A percentile compares a stretch with the other conserved stretches of the same genome.
Evolutionary conservation across 768 basidiomycete genomes (phyloP).

Genomic region (Hydnomerulius pinastri): DNA sequence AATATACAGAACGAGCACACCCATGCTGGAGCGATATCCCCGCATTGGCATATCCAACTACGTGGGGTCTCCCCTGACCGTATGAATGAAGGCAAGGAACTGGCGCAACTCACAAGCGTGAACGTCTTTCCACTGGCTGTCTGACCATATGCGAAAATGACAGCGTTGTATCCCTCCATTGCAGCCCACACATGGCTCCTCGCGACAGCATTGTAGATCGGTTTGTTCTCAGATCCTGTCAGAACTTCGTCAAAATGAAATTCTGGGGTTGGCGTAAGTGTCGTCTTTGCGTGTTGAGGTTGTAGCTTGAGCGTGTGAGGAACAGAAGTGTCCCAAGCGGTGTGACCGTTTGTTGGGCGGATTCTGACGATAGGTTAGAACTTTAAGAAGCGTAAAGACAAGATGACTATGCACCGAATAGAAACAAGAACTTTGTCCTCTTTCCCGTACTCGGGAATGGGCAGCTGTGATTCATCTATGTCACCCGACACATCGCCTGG

Average conservation of each 20-base stretch:
- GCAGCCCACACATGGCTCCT: conserved; percentile 83
- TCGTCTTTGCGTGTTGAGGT: conserved; percentile 52
- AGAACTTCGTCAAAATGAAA: conserved; percentile 79
- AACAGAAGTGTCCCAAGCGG: conserved; percentile 56
- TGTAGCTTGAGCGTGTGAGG: conserved; percentile 63
- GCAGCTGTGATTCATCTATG: conserved; percentile 57
- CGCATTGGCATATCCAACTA: too few relatives aligned
- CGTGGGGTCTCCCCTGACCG: too few relatives aligned
- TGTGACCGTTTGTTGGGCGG: conserved; percentile 52
- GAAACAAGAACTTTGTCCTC: conserved; percentile 89
- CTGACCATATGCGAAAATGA: conserved; percentile 94
- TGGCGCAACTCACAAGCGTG: conserved; percentile 53
- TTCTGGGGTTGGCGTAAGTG: conserved; percentile 39
- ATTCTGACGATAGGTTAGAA: conserved; percentile 44
- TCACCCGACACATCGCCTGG: conserved; percentile 68
- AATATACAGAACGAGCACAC: too few relatives aligned
- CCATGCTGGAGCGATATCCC: too few relatives aligned
- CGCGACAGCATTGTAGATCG: conserved; percentile 74
- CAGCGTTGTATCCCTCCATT: conserved; percentile 96
- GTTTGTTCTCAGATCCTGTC: conserved; percentile 78
- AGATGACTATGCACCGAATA: conserved; percentile 60
- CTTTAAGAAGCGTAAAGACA: neutral
- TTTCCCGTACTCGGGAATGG: conserved; percentile 56
- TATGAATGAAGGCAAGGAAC: neutral
- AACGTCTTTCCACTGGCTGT: conserved; percentile 82